Percentiles rank a stretch among this genome's conserved stretches.
Conservation (phyloP, 169 alveolate genomes). For the Eimeria falciformis region DNA sequence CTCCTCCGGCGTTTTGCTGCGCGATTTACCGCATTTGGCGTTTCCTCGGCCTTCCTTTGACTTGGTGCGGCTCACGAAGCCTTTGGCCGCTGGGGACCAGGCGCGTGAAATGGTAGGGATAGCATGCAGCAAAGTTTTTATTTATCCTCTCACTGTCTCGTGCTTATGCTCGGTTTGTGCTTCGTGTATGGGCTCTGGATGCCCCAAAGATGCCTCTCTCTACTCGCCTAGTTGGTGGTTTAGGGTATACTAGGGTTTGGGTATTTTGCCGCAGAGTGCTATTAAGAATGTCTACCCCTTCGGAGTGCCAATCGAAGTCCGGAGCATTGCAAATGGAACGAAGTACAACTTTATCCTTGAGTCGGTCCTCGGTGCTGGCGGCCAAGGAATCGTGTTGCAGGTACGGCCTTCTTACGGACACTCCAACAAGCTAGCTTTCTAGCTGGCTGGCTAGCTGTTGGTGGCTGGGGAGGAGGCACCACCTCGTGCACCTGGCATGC, state of each 20-base stretch:
- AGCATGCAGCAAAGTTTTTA: no score
- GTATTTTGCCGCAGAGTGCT: neutral
- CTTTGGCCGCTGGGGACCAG: neutral
- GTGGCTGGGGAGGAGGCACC: neutral
- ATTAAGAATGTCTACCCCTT: conserved; percentile 12
- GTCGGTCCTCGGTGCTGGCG: conserved; percentile 52
- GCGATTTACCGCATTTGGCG: neutral
- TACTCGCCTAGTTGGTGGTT: neutral
- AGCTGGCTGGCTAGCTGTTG: neutral
- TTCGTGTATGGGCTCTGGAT: no score
- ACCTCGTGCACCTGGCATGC: neutral
- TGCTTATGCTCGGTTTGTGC: no score
- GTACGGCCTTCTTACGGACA: neutral
- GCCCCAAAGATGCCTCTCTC: no score
- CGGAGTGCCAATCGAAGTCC: conserved; percentile 26
- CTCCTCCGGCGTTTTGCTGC: neutral
- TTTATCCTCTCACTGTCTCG: no score
- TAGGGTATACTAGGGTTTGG: neutral
- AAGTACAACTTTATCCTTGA: neutral
- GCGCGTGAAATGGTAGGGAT: neutral
- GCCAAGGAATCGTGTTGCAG: conserved; percentile 57
- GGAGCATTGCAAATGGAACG: neutral
- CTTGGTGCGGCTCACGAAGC: neutral
- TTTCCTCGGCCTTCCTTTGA: neutral
- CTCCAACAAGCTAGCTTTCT: neutral